phyloP scores from a whole-genome alignment of 768 basidiomycete genomes.

The Postia placenta region DNA sequence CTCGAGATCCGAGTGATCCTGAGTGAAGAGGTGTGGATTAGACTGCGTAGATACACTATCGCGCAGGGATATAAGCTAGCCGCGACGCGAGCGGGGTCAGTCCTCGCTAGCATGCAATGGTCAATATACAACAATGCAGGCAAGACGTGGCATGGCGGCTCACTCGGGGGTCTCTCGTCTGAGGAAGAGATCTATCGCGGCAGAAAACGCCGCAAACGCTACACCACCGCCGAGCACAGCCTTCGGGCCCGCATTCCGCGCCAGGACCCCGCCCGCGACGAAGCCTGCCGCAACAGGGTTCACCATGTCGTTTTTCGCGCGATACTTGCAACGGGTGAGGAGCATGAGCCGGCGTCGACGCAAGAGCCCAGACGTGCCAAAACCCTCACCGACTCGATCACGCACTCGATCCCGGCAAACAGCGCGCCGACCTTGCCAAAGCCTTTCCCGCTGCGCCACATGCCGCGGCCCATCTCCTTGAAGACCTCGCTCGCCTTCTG shows the following conservation, averaged over 20 bases:
- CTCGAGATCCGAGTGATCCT: too few relatives aligned
- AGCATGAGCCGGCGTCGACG: not conserved
- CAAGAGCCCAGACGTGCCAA: not conserved
- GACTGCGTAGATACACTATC: not conserved
- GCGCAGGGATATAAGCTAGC: not conserved
- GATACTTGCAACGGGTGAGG: conserved; percentile 57
- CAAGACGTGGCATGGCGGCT: too few relatives aligned
- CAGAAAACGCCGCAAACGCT: conserved; percentile 91
- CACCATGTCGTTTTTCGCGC: conserved; percentile 91
- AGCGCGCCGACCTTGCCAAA: conserved; percentile 93
- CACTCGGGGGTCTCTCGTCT: conserved; percentile 78
- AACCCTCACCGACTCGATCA: conserved; percentile 79
- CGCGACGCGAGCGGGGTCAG: not conserved
- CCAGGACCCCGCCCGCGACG: conserved; percentile 82
- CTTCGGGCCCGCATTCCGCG: conserved; percentile 80
- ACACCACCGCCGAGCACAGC: conserved; percentile 84
- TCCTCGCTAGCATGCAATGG: not conserved
- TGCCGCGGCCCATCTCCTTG: conserved; percentile 90
- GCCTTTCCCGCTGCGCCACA: conserved; percentile 86
- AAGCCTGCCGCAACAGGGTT: conserved; percentile 89
- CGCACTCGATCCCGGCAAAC: conserved; percentile 93
- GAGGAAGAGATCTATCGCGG: conserved; percentile 81
- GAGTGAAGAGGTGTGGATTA: not conserved
- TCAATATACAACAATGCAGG: too few relatives aligned
- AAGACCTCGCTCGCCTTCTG: conserved; percentile 85